Conservation (phyloP, 1,284 basidiomycete genomes). For the Puccinia novopanici region DNA sequence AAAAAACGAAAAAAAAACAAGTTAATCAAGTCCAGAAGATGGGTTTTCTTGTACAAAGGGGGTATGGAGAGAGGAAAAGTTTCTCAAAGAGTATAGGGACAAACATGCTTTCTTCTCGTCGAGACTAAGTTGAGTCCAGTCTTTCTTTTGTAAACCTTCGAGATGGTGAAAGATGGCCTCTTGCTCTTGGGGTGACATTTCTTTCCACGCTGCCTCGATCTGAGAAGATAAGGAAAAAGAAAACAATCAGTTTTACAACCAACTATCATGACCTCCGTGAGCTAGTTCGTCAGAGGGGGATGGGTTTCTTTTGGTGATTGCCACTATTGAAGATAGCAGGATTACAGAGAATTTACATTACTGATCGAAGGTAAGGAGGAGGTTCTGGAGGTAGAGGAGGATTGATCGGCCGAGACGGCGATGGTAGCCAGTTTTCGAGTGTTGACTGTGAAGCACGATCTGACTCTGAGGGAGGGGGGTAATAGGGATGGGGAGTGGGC, state of each 20-base stretch:
- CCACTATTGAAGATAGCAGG: neutral
- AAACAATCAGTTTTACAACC: neutral
- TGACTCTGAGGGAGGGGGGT: slow-evolving; percentile 3
- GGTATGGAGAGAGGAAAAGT: neutral
- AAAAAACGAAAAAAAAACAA: neutral
- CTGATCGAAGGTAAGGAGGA: slow-evolving; percentile 30
- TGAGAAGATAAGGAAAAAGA: neutral
- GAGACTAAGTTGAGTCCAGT: slow-evolving; percentile 47
- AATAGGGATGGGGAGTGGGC: slow-evolving; percentile 4
- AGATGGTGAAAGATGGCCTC: slow-evolving; percentile 50
- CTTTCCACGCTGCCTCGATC: slow-evolving; percentile 52
- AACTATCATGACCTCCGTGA: neutral
- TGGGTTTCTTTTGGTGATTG: neutral
- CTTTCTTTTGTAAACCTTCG: slow-evolving; percentile 50
- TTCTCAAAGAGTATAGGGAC: neutral
- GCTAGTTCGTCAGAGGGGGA: neutral
- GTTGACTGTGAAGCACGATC: neutral
- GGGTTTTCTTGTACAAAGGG: no score
- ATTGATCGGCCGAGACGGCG: slow-evolving; percentile 29
- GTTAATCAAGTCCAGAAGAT: neutral
- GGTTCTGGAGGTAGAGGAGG: slow-evolving; percentile 3
- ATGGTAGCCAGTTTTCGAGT: slow-evolving; percentile 12
- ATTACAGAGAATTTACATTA: slow-evolving; percentile 15
- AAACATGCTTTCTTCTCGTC: slow-evolving; percentile 51
- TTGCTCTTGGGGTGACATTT: slow-evolving; percentile 50